Conservation (phyloP, 208 protist genomes). For the Leishmania turanica region DNA sequence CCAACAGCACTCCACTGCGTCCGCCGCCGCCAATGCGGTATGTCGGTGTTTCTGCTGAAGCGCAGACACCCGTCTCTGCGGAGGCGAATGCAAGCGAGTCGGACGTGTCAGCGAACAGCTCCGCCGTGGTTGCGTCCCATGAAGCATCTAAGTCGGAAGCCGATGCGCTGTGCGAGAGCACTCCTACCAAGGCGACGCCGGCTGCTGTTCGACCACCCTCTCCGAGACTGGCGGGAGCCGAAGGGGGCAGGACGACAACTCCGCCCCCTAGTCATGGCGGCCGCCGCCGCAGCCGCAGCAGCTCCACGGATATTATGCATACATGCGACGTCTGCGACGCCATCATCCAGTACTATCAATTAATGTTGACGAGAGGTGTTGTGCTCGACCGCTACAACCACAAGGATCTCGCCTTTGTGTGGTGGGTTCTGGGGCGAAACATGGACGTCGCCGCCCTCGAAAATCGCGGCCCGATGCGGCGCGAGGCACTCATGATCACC, state of each 20-base stretch:
- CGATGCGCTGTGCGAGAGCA: neutral
- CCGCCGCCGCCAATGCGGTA: constrained; percentile 7
- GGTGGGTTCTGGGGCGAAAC: constrained; percentile 82
- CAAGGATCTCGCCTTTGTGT: constrained; percentile 82
- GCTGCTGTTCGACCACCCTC: constrained; percentile 5
- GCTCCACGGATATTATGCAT: neutral
- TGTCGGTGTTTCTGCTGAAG: neutral
- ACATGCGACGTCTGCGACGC: constrained; percentile 55
- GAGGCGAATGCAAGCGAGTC: neutral
- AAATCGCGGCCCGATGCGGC: constrained; percentile 44
- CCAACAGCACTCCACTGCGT: constrained; percentile 30
- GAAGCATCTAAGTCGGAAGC: neutral
- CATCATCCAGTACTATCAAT: constrained; percentile 77
- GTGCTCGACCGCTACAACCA: constrained; percentile 84
- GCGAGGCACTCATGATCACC: constrained; percentile 73
- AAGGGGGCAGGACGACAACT: neutral
- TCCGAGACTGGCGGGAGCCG: neutral
- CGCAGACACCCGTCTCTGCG: neutral
- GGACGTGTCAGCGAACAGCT: neutral
- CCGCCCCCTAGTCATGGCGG: neutral
- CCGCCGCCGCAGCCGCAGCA: neutral
- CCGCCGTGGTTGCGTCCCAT: neutral
- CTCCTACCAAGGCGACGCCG: neutral
- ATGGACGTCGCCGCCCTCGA: constrained; percentile 70
- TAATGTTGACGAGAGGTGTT: constrained; percentile 71